phyloP scores from a whole-genome alignment of 345 rosid species.

The Bruguiera parviflora region DNA sequence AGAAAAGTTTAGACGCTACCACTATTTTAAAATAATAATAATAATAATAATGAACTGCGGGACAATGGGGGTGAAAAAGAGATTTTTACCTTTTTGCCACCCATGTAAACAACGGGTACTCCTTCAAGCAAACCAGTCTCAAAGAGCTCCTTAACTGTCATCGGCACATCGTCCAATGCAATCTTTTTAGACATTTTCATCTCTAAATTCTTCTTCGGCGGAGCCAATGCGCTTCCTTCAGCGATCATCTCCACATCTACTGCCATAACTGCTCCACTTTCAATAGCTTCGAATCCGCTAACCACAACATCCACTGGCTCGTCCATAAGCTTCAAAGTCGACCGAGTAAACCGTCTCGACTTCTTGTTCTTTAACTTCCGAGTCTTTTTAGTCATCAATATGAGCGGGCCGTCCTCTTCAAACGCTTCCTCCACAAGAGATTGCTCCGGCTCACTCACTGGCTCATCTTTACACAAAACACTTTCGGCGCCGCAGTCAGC shows the following conservation, averaged over 20 bases:
- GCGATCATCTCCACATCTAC: slow-evolving; percentile 49
- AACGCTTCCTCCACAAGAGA: slow-evolving; percentile 3
- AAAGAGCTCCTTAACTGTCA: slow-evolving; percentile 83
- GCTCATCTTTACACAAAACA: slow-evolving; percentile 19
- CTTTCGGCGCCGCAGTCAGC: slow-evolving; percentile 14
- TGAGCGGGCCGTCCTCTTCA: neutral
- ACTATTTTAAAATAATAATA: neutral
- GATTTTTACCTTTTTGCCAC: slow-evolving; percentile 61
- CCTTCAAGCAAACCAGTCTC: slow-evolving; percentile 93
- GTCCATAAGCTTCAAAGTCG: slow-evolving; percentile 29
- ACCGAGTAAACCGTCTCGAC: slow-evolving; percentile 30
- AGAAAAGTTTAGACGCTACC: neutral
- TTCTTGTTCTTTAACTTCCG: slow-evolving; percentile 20
- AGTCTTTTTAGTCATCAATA: slow-evolving; percentile 13
- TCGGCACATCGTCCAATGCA: slow-evolving; percentile 50
- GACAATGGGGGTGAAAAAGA: slow-evolving; percentile 2
- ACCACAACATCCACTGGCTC: slow-evolving; percentile 32
- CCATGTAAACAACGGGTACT: slow-evolving; percentile 82
- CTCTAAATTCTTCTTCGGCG: slow-evolving; percentile 48
- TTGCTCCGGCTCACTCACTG: slow-evolving; percentile 13
- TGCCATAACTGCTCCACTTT: slow-evolving; percentile 25
- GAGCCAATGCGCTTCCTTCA: slow-evolving; percentile 46
- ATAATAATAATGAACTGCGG: neutral
- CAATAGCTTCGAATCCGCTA: slow-evolving; percentile 36
- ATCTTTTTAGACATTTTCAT: slow-evolving; percentile 54